These are phyloP conservation scores for Arabis hirsuta DNA, from an alignment of 345 rosid species.

Conservation along the genomic window DNA sequence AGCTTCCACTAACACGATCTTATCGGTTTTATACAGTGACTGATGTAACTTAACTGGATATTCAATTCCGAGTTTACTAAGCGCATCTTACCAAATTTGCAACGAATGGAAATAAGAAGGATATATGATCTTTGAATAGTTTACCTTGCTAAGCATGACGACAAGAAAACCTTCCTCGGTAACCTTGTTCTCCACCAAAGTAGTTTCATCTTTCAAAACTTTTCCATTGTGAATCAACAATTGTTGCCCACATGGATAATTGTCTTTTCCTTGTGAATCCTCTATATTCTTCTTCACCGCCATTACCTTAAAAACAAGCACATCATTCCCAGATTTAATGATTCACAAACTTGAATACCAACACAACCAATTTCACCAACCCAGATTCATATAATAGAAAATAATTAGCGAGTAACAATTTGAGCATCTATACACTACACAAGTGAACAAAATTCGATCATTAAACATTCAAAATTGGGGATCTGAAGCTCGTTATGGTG, in stretches of 20 bases:
- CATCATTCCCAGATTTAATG: slow-evolving; percentile 4
- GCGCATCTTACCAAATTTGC: neutral
- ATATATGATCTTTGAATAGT: neutral
- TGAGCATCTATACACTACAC: slow-evolving; percentile 23
- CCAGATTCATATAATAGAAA: neutral
- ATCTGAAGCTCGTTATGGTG: slow-evolving; percentile 15
- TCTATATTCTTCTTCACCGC: slow-evolving; percentile 98
- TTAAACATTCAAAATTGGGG: slow-evolving; percentile 19
- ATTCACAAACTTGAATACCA: neutral
- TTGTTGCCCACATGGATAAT: slow-evolving; percentile 95
- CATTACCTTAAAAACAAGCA: slow-evolving; percentile 58
- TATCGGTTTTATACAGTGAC: neutral
- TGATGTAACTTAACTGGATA: neutral
- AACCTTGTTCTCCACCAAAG: slow-evolving; percentile 78
- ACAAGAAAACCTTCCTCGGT: slow-evolving; percentile 95
- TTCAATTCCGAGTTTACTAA: neutral
- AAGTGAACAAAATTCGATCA: slow-evolving; percentile 4
- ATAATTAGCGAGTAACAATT: neutral
- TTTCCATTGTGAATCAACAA: slow-evolving; percentile 95
- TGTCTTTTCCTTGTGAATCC: slow-evolving; percentile 92
- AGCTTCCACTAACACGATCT: neutral
- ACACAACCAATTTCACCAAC: neutral
- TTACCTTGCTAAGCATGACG: slow-evolving; percentile 99
- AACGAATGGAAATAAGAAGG: neutral
- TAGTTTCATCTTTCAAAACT: slow-evolving; percentile 96